Base-by-base conservation (phyloP, 1,284 basidiomycete species). In the Ceratobasidium sp. region DNA sequence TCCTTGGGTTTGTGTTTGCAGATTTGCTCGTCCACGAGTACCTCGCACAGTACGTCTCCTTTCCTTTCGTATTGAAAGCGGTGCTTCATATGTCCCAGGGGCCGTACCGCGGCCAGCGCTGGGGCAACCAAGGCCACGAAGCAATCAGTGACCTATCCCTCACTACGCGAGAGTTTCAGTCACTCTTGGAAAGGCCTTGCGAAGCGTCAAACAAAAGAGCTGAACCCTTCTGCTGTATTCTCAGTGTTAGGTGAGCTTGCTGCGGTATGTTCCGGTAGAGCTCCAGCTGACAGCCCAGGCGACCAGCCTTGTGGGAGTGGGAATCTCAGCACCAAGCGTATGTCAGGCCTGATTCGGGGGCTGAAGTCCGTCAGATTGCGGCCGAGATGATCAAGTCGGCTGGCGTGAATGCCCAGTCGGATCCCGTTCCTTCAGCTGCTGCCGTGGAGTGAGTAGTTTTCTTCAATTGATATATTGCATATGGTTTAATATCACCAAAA, bases 1-100 rank as follows among this genome's bases (percentile, higher is more conserved):
- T 96, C 73, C 84, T 90, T 60, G 97, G 96, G 6, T 99, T 92
- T 81, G 92, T 96, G 77, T 98, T 98, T 79, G 92, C 93, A 73
- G 96, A 99, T 79, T 85, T 99, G 59, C 84, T 95, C 72, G 83
- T 86, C 53, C 94, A 96, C 78, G 88, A 94, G 75, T 96, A 92
- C 79, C 87, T 97, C 74, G 83, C 88, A 72, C 87, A 88, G 95
- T 94, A 82, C 83, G 89, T 82, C 67, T 25, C 44, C 70, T 40
- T 28, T 56, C 49, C 25, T 56, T 40, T 56, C 25, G 6, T 9
- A 21, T 40, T 14, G 21, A 25, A n/a, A 25, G 66, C 6, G 8
- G 28, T n/a, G 9, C 59, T 48, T 30, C 46, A 56, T 36, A 4
- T 28, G 23, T 11, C 16, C 12, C 18, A 67, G 64, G 64, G 64